Evolutionary conservation across 805 yeast species (phyloP), one percentile per base, ranked within the genome.

Genomic region (Candida xyloterini): DNA sequence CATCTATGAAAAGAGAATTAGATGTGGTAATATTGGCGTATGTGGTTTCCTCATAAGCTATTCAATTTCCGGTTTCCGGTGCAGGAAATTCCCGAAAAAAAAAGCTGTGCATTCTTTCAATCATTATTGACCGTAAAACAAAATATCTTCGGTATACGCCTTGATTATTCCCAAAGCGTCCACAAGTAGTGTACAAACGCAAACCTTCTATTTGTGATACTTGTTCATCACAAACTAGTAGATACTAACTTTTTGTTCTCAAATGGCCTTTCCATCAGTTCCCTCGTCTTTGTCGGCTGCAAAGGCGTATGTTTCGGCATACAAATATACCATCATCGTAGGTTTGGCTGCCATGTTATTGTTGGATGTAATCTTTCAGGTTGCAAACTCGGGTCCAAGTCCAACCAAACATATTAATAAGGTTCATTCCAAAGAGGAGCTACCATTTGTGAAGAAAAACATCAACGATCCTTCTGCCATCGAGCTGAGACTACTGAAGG

Each of bases 401-500:
- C 28, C 33, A 1, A 10, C 13, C 5, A 14, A 11, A 5, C 21
- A 35, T 15, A 33, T 33, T 15, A 5, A 5, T 13, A 20, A 15
- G 5, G 14, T 13, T 10, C 37, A 33, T 24, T 3, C 25, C 30
- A 33, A 33, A 5, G 16, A 9, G 7, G 18, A 28, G 23, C 11
- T 30, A 3, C 21, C 35, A 2, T 3, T n/a, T 4, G 15, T 30
- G n/a, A 29, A 30, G 10, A 45, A 39, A 32, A 38, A 50, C 35
- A 35, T 35, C 9, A 44, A 46, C 18, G 42, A 42, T 16, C 40
- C 46, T 11, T 13, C 30, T n/a, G 40, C 37, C 4, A 51, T 51
- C 18, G 55, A 51, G 37, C 25, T 33, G 9, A 33, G 56, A 21
- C 22, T 53, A 16, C 30, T 39, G 20, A 30, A 38, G 25, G 46